phyloP scores from a whole-genome alignment of 495 filamentous ascomycete genomes.

The Collariella sp. region DNA sequence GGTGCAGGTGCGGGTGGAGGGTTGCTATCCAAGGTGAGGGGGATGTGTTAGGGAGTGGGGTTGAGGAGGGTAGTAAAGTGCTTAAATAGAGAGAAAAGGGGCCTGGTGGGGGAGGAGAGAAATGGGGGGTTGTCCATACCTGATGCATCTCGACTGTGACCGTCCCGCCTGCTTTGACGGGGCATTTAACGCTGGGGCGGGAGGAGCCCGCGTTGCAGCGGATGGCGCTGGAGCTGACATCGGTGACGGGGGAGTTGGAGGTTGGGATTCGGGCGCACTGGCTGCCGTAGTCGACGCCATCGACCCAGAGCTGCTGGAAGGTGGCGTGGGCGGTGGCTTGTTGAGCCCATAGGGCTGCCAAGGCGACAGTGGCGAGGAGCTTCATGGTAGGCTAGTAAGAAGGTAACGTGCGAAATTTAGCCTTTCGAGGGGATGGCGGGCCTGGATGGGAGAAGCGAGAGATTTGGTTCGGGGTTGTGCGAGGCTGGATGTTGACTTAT shows the following conservation, averaged over 20 bases:
- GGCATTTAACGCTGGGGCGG: conserved; percentile 33
- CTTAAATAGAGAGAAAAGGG: neutral
- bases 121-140: conserved; percentile 19
- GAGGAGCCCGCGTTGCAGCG: conserved; percentile 35
- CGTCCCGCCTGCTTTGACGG: conserved; percentile 38
- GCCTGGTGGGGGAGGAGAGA: neutral
- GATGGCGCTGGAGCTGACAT: conserved; percentile 31
- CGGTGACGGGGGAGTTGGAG: conserved; percentile 42
- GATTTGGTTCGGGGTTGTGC: neutral
- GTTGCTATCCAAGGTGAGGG: conserved; percentile 33
- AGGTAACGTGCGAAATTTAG: neutral
- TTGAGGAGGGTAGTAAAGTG: too few relatives aligned
- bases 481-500: conserved; percentile 1
- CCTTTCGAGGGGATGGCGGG: neutral
- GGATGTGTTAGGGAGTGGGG: neutral
- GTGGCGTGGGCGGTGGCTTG: conserved; percentile 40
- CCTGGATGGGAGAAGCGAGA: neutral
- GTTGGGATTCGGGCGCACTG: conserved; percentile 33
- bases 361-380: conserved; percentile 25
- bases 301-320: conserved; percentile 46
- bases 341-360: conserved; percentile 26
- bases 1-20: conserved; percentile 33
- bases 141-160: conserved; percentile 48
- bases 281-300: conserved; percentile 38
- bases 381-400: conserved; percentile 28